Evolutionary conservation across 139 green algal genomes (phyloP).

Genomic region (Haematococcus lacustris): DNA sequence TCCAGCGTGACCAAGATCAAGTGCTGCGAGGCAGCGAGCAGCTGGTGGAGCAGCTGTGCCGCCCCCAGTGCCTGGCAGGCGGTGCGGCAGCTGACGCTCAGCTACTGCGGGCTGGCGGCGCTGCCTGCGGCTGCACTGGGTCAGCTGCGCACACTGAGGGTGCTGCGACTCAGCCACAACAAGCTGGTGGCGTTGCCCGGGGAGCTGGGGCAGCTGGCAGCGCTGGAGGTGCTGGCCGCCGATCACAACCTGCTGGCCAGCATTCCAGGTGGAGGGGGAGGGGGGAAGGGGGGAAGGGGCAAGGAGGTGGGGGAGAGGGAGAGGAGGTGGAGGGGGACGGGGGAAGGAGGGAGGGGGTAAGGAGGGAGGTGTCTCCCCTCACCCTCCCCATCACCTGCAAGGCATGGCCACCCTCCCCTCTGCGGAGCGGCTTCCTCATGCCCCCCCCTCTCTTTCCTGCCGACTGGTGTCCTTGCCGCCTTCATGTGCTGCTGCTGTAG

Average conservation of each 20-base stretch:
- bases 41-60: constrained; percentile 27
- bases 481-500: too few species aligned
- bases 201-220: constrained; percentile 22
- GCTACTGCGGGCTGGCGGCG: constrained; percentile 35
- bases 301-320: too few species aligned
- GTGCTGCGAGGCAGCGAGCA: constrained; percentile 40
- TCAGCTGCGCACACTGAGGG: constrained; percentile 18
- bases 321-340: too few species aligned
- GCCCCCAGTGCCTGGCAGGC: constrained; percentile 16
- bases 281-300: too few species aligned
- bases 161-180: constrained; percentile 49
- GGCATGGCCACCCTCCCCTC: too few species aligned
- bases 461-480: too few species aligned
- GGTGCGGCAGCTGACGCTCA: constrained; percentile 56
- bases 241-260: constrained; percentile 76
- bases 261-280: constrained; percentile 66
- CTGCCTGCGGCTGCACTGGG: constrained; percentile 36
- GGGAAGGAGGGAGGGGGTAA: too few species aligned
- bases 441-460: too few species aligned
- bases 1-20: constrained; percentile 42
- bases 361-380: too few species aligned
- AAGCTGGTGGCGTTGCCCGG: constrained; percentile 34
- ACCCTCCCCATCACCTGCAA: too few species aligned
- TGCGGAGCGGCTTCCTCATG: too few species aligned
- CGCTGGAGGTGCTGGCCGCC: constrained; percentile 43